phyloP scores from a whole-genome alignment of 2,329 filamentous ascomycete species.

The Grosmannia huntii region DNA sequence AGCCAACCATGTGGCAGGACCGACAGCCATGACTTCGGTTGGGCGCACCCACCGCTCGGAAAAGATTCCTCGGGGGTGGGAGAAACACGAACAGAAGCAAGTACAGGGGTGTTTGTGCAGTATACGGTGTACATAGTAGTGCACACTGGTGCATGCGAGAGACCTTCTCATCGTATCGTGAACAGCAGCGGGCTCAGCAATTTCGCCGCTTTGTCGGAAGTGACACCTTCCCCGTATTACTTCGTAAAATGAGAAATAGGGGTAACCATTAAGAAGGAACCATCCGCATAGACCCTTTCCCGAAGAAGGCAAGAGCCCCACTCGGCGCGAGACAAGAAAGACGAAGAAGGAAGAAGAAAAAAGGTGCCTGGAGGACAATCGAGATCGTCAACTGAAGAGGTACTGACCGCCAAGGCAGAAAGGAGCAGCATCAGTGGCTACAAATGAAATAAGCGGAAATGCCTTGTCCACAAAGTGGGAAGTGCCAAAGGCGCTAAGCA shows the following conservation, averaged over 20 bases:
- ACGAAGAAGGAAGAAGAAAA: conserved; percentile 1
- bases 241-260: conserved; percentile 7
- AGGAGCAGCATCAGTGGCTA: too few relatives aligned
- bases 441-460: too few relatives aligned
- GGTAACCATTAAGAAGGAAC: conserved; percentile 7
- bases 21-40: not conserved
- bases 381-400: too few relatives aligned
- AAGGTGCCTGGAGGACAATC: not conserved
- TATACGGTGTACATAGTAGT: not conserved
- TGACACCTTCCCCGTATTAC: conserved; percentile 4
- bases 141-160: not conserved
- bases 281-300: not conserved
- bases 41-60: not conserved
- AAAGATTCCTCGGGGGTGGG: too few relatives aligned
- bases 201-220: not conserved
- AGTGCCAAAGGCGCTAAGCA: not conserved
- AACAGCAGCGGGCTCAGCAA: not conserved
- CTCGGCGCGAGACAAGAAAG: not conserved
- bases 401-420: too few relatives aligned
- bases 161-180: not conserved
- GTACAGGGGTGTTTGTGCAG: not conserved
- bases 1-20: not conserved
- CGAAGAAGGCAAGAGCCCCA: not conserved
- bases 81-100: not conserved
- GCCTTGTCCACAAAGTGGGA: too few relatives aligned